phyloP scores from a whole-genome alignment of 2,329 filamentous ascomycete genomes.

The Lachnellula hyalina region DNA sequence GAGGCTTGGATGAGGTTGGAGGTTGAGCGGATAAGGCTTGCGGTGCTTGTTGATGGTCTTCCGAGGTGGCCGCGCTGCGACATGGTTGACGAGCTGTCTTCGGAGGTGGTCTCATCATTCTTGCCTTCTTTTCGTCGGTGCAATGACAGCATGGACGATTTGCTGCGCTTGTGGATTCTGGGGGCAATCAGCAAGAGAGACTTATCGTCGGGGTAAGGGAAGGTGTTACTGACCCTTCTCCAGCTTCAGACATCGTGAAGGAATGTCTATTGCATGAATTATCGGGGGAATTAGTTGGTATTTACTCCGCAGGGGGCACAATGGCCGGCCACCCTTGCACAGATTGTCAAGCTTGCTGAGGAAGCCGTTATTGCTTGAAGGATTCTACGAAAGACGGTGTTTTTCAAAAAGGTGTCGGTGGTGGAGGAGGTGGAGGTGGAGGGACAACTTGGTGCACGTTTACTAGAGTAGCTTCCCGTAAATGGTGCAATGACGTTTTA shows the following conservation, averaged over 20 bases:
- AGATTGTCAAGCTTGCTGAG: too few relatives aligned
- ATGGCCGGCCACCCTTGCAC: not conserved
- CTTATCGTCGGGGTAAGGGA: not conserved
- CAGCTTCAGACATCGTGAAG: slow-evolving; percentile 9
- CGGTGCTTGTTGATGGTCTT: slow-evolving; percentile 26
- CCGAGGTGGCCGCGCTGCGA: slow-evolving; percentile 22
- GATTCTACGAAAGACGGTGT: too few relatives aligned
- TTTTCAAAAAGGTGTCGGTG: too few relatives aligned
- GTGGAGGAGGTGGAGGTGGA: too few relatives aligned
- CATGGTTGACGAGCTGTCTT: slow-evolving; percentile 26
- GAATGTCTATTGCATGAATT: not conserved
- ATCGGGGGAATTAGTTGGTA: not conserved
- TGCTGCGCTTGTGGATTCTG: slow-evolving; percentile 43
- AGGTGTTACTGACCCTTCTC: slow-evolving; percentile 8
- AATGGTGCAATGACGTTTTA: too few relatives aligned
- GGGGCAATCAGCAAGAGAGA: slow-evolving; percentile 9
- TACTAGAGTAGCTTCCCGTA: too few relatives aligned
- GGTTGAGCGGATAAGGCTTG: slow-evolving; percentile 27
- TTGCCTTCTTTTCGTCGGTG: slow-evolving; percentile 42
- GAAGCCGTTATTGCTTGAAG: too few relatives aligned
- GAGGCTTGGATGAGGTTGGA: slow-evolving; percentile 16
- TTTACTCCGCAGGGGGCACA: not conserved
- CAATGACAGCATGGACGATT: slow-evolving; percentile 48
- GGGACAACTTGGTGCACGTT: too few relatives aligned
- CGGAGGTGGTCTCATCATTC: slow-evolving; percentile 27